Evolutionary conservation across 2,329 filamentous ascomycete genomes (phyloP), one percentile per base, ranked within the genome.

Genomic region (Bimuria novae-zelandiae): DNA sequence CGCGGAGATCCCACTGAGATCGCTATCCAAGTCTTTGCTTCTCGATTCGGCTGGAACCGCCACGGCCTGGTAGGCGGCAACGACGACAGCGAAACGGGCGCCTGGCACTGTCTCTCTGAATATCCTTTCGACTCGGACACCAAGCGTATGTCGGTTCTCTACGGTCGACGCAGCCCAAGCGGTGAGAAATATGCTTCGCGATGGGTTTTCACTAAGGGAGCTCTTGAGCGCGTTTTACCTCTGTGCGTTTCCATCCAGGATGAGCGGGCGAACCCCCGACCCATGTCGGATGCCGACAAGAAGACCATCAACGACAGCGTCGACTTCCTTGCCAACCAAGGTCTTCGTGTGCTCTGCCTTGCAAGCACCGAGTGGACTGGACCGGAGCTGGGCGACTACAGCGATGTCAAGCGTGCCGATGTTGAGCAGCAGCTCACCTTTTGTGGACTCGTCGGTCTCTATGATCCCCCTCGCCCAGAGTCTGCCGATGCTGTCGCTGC

Each of bases 401-500:
- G 77, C 45, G 73, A 81, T 19, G 71, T 79, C 8, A 75, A 82
- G 11, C 87, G 90, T 1, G 75, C 77, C 11, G 76, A 80, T 2
- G 81, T 93, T 7, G 91, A 95, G 68, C 77, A 79, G 25, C 78
- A 83, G 27, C 82, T 96, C 17, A 82, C 80, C 1, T 89, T 96
- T 57, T 82, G 89, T 4, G 92, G 92, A 7, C 81, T 96, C 6
- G 86, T 89, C 39, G 91, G 90, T 49, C 85, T 96, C 51, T 93
- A 94, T 69, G 91, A 96, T 62, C 91, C 91, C 4, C 91, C 90
- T 33, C 88, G 91, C 2, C 84, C 85, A 3, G 91, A 94, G 74
- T 91, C 90, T 1, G 88, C 87, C 14, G 81, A 67, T 48, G 72
- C 76, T 19, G 76, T 79, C 43, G 61, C 60, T 6, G 62, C 64